Conservation (phyloP, 306 rosid genomes). For the Prunus armeniaca region DNA sequence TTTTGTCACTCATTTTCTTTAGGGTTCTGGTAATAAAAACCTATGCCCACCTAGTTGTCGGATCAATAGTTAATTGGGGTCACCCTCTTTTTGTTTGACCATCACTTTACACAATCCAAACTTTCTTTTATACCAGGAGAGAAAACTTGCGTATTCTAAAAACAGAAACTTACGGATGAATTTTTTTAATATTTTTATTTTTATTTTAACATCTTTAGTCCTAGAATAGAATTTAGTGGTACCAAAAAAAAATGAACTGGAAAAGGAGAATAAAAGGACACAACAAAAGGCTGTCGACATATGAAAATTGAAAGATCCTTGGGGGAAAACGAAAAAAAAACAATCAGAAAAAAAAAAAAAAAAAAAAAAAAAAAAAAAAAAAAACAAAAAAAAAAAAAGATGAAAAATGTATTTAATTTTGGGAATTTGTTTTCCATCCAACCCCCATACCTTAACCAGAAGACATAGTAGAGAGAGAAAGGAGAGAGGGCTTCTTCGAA, state of each 20-base stretch:
- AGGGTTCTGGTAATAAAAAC: too few relatives aligned
- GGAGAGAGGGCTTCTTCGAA: neutral
- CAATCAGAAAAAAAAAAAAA: too few relatives aligned
- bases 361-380: neutral
- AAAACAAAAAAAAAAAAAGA: neutral
- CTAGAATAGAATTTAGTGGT: neutral
- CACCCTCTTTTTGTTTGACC: too few relatives aligned
- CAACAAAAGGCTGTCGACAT: neutral
- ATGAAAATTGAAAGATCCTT: neutral
- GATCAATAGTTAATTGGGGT: too few relatives aligned
- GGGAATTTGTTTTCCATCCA: constrained; percentile 18
- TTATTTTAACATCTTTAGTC: neutral
- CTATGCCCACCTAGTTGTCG: too few relatives aligned
- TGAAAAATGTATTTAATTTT: neutral
- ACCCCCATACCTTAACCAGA: constrained; percentile 44
- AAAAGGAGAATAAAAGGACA: constrained; percentile 1
- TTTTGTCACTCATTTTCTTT: too few relatives aligned
- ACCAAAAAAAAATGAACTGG: neutral
- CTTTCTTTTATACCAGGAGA: too few relatives aligned
- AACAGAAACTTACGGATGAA: neutral
- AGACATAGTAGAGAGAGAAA: constrained; percentile 30
- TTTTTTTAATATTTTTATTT: neutral
- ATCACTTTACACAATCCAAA: too few relatives aligned
- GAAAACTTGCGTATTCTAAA: too few relatives aligned
- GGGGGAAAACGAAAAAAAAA: neutral